These are phyloP conservation scores for rapeseed (Brassica napus) DNA, from an alignment of 345 rosid species.

Conservation along the genomic window Da-Ae NC_063439.1:27432501-27433000, in stretches of 20 bases:
- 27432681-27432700: not conserved
- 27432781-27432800: not conserved
- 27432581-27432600: not conserved
- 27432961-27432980: not conserved
- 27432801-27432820: not conserved
- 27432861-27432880: not conserved
- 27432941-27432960: not conserved
- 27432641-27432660: slow-evolving; percentile 10
- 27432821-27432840: slow-evolving; percentile 9
- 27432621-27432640: not conserved
- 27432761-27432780: not conserved
- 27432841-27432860: not conserved
- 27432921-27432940: not conserved
- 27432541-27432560: slow-evolving; percentile 93
- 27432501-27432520: slow-evolving; percentile 86
- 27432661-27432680: not conserved
- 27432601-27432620: slow-evolving; percentile 2
- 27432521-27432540: slow-evolving; percentile 86
- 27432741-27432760: not conserved
- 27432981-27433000: slow-evolving; percentile 24
- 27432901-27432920: slow-evolving; percentile 4
- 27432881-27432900: not conserved
- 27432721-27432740: slow-evolving; percentile 3
- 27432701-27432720: not conserved
- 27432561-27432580: slow-evolving; percentile 76